Conservation (phyloP, 805 yeast species). For the Saccharomycopsis guyanensis region DNA sequence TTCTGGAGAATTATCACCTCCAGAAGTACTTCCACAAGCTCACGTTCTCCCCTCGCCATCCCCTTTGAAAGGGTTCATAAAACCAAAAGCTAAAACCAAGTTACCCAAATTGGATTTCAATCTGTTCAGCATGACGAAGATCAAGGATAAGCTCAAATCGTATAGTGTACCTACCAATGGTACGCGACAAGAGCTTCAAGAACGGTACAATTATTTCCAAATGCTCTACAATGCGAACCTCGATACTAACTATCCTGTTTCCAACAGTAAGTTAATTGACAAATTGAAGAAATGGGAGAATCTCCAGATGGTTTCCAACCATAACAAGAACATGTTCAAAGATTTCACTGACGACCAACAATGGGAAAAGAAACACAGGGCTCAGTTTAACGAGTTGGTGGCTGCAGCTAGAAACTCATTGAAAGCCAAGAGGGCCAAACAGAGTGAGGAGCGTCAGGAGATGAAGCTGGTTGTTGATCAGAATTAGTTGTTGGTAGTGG, state of each 20-base stretch:
- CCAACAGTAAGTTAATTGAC: constrained; percentile 1
- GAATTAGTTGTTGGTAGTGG: too few relatives aligned
- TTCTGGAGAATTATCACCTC: too few relatives aligned
- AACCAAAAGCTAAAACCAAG: neutral
- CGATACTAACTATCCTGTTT: constrained; percentile 12
- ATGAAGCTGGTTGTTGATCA: too few relatives aligned
- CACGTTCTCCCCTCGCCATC: too few relatives aligned
- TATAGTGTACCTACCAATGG: constrained; percentile 8
- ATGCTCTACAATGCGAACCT: constrained; percentile 18
- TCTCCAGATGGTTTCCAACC: constrained; percentile 9
- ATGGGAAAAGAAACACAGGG: constrained; percentile 14
- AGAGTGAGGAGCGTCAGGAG: too few relatives aligned
- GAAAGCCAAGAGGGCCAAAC: too few relatives aligned
- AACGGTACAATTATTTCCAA: constrained; percentile 13
- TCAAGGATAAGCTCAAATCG: constrained; percentile 12
- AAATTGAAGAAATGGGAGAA: constrained; percentile 18
- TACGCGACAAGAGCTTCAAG: constrained; percentile 2
- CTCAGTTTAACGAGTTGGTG: constrained; percentile 11
- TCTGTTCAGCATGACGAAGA: constrained; percentile 4
- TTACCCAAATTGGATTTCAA: constrained; percentile 13
- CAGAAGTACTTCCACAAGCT: too few relatives aligned
- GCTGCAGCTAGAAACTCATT: constrained; percentile 2
- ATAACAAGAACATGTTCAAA: constrained; percentile 8
- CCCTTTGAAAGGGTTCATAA: neutral
- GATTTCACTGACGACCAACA: constrained; percentile 6